These are phyloP conservation scores for Teunomyces barrocoloradensis DNA, from an alignment of 805 yeast genomes.

Conservation along the genomic window DNA sequence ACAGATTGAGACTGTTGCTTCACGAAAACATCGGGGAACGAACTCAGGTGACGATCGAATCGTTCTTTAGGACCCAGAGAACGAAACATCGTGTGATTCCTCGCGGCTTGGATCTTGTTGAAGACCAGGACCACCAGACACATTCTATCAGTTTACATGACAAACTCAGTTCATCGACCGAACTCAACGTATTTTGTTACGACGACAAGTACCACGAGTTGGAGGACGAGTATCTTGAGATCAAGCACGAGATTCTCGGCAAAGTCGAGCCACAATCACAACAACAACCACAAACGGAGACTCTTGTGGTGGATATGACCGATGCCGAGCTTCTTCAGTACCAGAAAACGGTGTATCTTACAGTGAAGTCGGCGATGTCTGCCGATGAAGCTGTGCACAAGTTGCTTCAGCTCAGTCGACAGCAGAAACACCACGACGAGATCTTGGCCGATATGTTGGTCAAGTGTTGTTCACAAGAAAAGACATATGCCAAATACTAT, in stretches of 20 bases:
- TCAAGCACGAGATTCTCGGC: not conserved
- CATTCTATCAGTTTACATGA: conserved; percentile 59
- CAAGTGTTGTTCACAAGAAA: conserved; percentile 81
- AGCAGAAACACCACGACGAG: conserved; percentile 37
- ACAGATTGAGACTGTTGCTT: conserved; percentile 56
- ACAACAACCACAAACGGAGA: not conserved
- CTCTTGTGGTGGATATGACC: conserved; percentile 53
- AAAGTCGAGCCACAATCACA: not conserved
- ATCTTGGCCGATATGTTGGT: conserved; percentile 70
- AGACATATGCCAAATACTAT: conserved; percentile 80
- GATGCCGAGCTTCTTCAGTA: conserved; percentile 59
- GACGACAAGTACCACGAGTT: conserved; percentile 50
- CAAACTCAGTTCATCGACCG: conserved; percentile 12
- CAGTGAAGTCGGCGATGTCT: conserved; percentile 85
- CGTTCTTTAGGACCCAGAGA: not conserved
- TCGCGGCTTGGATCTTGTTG: conserved; percentile 57
- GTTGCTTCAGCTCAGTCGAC: conserved; percentile 47
- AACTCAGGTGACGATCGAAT: not conserved
- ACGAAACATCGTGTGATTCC: conserved; percentile 22
- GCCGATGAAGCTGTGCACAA: conserved; percentile 94
- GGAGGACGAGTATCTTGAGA: conserved; percentile 46
- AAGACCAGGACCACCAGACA: conserved; percentile 57
- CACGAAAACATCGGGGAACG: conserved; percentile 37
- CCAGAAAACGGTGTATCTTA: conserved; percentile 75
- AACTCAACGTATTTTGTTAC: conserved; percentile 48